phyloP scores from a whole-genome alignment of 192 early-diverging fungal genomes.

The Coemansia sp. region DNA sequence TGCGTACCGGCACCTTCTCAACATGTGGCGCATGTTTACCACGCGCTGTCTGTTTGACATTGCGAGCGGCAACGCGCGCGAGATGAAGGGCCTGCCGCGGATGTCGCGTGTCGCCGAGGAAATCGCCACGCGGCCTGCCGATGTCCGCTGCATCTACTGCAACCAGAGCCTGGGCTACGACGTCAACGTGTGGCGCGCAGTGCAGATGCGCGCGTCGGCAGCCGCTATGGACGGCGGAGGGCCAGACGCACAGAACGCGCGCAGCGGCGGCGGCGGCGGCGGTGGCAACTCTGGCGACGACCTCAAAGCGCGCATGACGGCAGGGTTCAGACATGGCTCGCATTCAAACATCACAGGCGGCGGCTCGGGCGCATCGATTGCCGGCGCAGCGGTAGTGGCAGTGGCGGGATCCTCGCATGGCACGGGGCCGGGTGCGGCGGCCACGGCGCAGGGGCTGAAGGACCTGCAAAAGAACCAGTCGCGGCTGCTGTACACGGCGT shows the following conservation, averaged over 20 bases:
- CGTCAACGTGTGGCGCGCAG: constrained; percentile 10
- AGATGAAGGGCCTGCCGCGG: constrained; percentile 45
- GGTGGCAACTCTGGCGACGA: constrained; percentile 6
- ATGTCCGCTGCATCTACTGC: constrained; percentile 87
- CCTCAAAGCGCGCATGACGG: neutral
- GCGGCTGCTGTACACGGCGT: constrained; percentile 35
- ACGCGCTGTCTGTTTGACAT: constrained; percentile 92
- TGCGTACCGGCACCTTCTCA: constrained; percentile 80
- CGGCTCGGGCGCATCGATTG: too few relatives aligned
- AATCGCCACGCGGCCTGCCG: constrained; percentile 65
- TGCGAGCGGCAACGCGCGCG: constrained; percentile 58
- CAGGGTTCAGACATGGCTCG: too few relatives aligned
- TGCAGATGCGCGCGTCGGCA: neutral
- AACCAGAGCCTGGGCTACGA: constrained; percentile 54
- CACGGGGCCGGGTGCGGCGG: too few relatives aligned
- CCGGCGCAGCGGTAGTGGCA: too few relatives aligned
- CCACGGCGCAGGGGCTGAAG: constrained; percentile 8
- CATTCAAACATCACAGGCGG: too few relatives aligned
- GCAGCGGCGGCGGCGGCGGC: constrained; percentile 2
- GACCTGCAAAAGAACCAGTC: constrained; percentile 30
- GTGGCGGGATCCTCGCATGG: too few relatives aligned
- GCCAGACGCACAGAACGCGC: neutral
- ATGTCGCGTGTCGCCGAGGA: constrained; percentile 49
- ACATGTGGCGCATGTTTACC: constrained; percentile 84
- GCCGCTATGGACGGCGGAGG: neutral